Evolutionary conservation across 441 rosid species (phyloP).

Genomic region (Syzygium syzygioides): DNA sequence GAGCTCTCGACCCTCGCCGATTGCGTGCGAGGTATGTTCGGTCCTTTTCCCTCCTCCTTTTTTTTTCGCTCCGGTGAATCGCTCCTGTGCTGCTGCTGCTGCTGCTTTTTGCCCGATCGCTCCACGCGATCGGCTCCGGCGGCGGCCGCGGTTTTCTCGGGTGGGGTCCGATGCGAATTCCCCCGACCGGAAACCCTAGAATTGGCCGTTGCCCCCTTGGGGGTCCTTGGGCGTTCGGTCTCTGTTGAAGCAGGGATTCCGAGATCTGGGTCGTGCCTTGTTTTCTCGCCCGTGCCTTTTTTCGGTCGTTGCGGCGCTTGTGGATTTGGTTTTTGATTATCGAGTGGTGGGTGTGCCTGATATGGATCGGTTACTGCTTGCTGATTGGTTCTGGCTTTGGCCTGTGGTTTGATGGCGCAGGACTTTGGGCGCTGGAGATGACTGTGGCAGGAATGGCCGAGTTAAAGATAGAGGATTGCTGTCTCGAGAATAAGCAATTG

Average conservation of each 20-base stretch:
- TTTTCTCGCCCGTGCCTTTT: not conserved
- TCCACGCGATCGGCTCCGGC: conserved; percentile 10
- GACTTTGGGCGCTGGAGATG: conserved; percentile 34
- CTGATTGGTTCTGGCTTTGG: not conserved
- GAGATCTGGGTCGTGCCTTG: conserved; percentile 49
- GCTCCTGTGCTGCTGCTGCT: not conserved
- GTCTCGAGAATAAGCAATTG: conserved; percentile 81
- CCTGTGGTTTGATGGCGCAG: conserved; percentile 7
- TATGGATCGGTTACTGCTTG: not conserved
- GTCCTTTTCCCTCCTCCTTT: too few species aligned
- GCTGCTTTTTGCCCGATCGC: conserved; percentile 15
- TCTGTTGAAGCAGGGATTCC: conserved; percentile 26
- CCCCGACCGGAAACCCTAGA: conserved; percentile 40
- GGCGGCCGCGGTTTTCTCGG: not conserved
- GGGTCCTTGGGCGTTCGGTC: not conserved
- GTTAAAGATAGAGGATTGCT: conserved; percentile 47
- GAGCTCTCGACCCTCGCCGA: conserved; percentile 7
- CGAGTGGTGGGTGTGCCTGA: conserved; percentile 7
- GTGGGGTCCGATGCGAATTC: not conserved
- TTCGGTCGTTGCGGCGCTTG: conserved; percentile 15
- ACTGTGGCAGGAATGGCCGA: conserved; percentile 47
- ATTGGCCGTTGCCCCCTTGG: conserved; percentile 10
- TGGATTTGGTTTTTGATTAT: not conserved
- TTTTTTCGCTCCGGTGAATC: not conserved
- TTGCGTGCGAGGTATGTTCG: not conserved